A percentile compares a stretch with the other conserved stretches of the same genome.
Evolutionary conservation across 2,329 filamentous ascomycete genomes (phyloP).

Genomic region (Botrytis deweyae): DNA sequence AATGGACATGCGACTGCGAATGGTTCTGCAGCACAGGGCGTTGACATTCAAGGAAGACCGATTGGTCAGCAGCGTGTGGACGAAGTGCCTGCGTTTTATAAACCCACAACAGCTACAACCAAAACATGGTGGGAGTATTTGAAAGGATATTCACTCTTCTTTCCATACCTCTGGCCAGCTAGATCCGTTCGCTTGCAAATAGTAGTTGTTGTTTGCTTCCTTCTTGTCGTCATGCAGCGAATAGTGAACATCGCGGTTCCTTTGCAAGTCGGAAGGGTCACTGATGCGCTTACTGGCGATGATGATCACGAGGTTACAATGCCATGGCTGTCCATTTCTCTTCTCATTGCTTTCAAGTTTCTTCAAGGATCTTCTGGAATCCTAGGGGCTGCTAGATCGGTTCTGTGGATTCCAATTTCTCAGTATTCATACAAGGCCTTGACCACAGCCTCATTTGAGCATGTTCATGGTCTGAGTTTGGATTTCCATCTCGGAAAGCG

Average conservation of each 20-base stretch:
- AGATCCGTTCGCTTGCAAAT: slow-evolving; percentile 74
- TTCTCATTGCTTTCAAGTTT: slow-evolving; percentile 76
- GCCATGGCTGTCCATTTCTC: slow-evolving; percentile 70
- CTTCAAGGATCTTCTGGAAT: slow-evolving; percentile 88
- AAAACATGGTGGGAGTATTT: slow-evolving; percentile 97
- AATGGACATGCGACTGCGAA: slow-evolving; percentile 37
- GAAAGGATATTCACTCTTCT: slow-evolving; percentile 87
- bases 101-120: slow-evolving; percentile 79
- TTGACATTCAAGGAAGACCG: slow-evolving; percentile 48
- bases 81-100: slow-evolving; percentile 79
- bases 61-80: slow-evolving; percentile 44
- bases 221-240: slow-evolving; percentile 76
- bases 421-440: slow-evolving; percentile 96
- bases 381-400: slow-evolving; percentile 75
- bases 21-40: slow-evolving; percentile 43
- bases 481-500: slow-evolving; percentile 97
- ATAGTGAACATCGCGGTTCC: slow-evolving; percentile 86
- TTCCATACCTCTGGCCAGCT: slow-evolving; percentile 94
- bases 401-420: slow-evolving; percentile 93
- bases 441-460: slow-evolving; percentile 93
- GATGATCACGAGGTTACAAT: slow-evolving; percentile 47
- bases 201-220: slow-evolving; percentile 78
- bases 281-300: slow-evolving; percentile 65
- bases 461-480: slow-evolving; percentile 90
- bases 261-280: slow-evolving; percentile 74